These are phyloP conservation scores for Stagonosporopsis rhizophila DNA, from an alignment of 2,329 filamentous ascomycete species.

Conservation along the genomic window DNA sequence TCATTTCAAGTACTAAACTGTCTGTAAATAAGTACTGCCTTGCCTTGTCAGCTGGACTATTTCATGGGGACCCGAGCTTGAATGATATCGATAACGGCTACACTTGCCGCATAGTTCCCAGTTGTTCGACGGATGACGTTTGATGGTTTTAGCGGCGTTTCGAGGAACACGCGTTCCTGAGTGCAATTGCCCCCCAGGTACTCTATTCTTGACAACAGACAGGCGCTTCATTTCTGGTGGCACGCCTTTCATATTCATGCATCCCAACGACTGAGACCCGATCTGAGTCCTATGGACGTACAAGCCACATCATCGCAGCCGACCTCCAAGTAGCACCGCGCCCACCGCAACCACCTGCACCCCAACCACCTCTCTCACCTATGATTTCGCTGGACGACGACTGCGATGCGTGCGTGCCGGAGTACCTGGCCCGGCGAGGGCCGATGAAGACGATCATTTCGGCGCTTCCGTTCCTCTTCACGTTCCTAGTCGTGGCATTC, in stretches of 20 bases:
- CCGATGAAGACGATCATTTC: conserved; percentile 65
- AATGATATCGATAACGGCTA: conserved; percentile 15
- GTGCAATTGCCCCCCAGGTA: conserved; percentile 10
- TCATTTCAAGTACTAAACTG: not conserved
- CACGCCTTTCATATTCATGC: conserved; percentile 16
- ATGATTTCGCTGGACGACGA: conserved; percentile 53
- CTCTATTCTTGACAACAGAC: conserved; percentile 10
- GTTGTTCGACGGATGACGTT: conserved; percentile 34
- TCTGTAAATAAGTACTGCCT: too few relatives aligned
- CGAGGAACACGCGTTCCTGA: conserved; percentile 29
- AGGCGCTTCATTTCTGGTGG: conserved; percentile 5
- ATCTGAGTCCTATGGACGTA: conserved; percentile 35
- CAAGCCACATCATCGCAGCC: conserved; percentile 20
- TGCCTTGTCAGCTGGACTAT: too few relatives aligned
- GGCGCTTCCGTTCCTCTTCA: conserved; percentile 71
- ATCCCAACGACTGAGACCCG: conserved; percentile 21
- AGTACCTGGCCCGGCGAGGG: conserved; percentile 52
- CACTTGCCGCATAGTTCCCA: conserved; percentile 15
- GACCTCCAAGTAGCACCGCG: conserved; percentile 13
- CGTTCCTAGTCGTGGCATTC: conserved; percentile 69
- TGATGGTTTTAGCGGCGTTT: conserved; percentile 22
- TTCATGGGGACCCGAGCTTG: conserved; percentile 2
- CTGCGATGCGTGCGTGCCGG: conserved; percentile 67
- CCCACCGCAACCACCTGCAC: conserved; percentile 1
- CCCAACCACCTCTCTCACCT: conserved; percentile 13